phyloP scores from a whole-genome alignment of 228 moss, liverwort and hornwort species.

The Sphagnum fallax region DNA sequence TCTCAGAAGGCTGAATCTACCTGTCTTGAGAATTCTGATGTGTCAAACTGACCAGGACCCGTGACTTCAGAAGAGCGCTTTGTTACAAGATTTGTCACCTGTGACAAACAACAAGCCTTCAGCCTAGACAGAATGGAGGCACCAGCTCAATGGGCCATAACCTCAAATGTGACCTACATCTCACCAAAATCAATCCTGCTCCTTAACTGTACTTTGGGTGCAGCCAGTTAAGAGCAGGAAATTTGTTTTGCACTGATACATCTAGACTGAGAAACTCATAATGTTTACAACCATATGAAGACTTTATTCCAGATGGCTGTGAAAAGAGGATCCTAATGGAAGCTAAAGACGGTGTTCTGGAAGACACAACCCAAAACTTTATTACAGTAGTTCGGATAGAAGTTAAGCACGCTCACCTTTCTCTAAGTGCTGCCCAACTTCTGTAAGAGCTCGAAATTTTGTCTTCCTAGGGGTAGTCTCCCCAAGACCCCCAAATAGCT shows the following conservation, averaged over 20 bases:
- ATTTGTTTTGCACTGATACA: too few relatives aligned
- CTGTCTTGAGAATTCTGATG: constrained; percentile 92
- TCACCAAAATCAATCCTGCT: background rate
- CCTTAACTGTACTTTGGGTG: background rate
- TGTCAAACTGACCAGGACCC: constrained; percentile 75
- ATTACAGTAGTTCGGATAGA: too few relatives aligned
- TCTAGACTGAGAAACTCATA: too few relatives aligned
- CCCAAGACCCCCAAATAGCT: too few relatives aligned
- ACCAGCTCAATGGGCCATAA: background rate
- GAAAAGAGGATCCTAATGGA: too few relatives aligned
- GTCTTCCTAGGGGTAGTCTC: too few relatives aligned
- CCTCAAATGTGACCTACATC: background rate
- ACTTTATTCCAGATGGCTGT: too few relatives aligned
- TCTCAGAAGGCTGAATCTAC: constrained; percentile 10
- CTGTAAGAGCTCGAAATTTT: too few relatives aligned
- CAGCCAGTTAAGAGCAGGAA: background rate
- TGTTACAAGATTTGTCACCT: constrained; percentile 93
- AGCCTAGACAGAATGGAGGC: background rate
- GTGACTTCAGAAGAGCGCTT: constrained; percentile 83
- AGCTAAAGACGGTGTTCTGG: background rate
- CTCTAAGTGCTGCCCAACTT: too few relatives aligned
- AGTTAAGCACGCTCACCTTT: too few relatives aligned
- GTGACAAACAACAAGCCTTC: constrained; percentile 1
- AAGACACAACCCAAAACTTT: background rate
- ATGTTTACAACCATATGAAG: too few relatives aligned